Base-by-base conservation (phyloP, 2,329 filamentous ascomycete species). In the Cytospora piceicola region DNA sequence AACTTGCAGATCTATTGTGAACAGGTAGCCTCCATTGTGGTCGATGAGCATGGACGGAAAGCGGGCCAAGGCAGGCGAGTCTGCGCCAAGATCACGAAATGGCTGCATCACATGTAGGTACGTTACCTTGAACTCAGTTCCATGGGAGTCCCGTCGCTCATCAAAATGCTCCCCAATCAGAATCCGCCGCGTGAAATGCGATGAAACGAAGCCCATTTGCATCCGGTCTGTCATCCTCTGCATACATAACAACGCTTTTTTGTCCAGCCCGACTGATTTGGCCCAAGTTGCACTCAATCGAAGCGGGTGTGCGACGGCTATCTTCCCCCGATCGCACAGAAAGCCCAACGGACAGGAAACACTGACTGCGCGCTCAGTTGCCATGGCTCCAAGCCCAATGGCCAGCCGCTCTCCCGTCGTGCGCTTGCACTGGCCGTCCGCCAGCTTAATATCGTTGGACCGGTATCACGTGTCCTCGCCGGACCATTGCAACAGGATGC, bases 121-220 rank as follows among this genome's bases (percentile, higher is more conserved):
- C 27, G 69, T 64, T 1, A 9, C 14, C 22, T 24, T 5, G 7
- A 4, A 15, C 8, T 20, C 5, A 22, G n/a, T 57, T 8, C 24
- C 20, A 8, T 15, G 6, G 0, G 52, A 5, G 12, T 39, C 15
- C 36, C 12, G 6, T 8, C 12, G 36, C 36, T 39, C 2, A 39
- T 2, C 5, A 17, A 2, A 15, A 17, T 39, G 12, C 4, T 39
- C 36, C 15, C 30, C 29, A 27, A 54, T 12, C 30, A 77, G 75
- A 46, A 76, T 78, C 53, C 76, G 76, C 1, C 75, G 75, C 27
- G 73, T 78, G 3, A 77, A 77, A 55, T 78, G 76, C 64, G 76
- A 78, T 64, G 74, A 76, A 68, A 60, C 67, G 20, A 74, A 72
- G 46, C 76, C 76, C 0, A 57, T 58, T 1, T 78, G 76, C 62